These are phyloP conservation scores for Plenodomus biglobosus DNA, from an alignment of 2,329 filamentous ascomycete species.

Conservation along the genomic window DNA sequence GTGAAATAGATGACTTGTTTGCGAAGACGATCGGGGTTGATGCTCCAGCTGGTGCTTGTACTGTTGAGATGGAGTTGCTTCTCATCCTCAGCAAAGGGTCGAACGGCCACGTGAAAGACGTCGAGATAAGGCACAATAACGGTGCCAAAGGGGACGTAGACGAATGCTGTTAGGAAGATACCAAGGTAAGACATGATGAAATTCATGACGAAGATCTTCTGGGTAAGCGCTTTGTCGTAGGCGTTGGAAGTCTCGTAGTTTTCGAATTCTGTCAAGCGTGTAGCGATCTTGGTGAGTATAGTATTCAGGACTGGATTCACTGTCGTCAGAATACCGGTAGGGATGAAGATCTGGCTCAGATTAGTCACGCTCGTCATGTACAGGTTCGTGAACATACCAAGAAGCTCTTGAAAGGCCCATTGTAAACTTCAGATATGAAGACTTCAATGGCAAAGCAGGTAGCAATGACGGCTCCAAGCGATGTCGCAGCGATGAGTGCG, in stretches of 20 bases:
- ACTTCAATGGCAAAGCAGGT: conserved; percentile 91
- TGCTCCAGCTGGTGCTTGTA: conserved; percentile 66
- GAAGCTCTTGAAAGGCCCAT: conserved; percentile 81
- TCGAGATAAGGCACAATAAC: conserved; percentile 83
- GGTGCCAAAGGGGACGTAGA: conserved; percentile 89
- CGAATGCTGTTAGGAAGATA: conserved; percentile 81
- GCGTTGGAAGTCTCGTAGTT: conserved; percentile 90
- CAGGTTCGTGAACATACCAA: conserved; percentile 59
- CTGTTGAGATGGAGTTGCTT: conserved; percentile 59
- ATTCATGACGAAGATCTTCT: conserved; percentile 94
- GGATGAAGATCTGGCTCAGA: conserved; percentile 70
- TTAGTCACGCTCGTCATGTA: neutral
- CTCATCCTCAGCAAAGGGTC: conserved; percentile 73
- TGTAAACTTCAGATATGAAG: conserved; percentile 92
- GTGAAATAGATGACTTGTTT: conserved; percentile 96
- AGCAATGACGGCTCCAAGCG: conserved; percentile 80
- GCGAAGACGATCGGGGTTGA: conserved; percentile 80
- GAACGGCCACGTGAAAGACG: conserved; percentile 73
- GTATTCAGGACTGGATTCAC: conserved; percentile 76
- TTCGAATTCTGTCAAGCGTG: conserved; percentile 75
- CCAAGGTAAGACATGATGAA: conserved; percentile 95
- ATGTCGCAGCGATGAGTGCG: conserved; percentile 68
- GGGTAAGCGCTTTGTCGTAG: conserved; percentile 79
- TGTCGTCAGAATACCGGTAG: conserved; percentile 82
- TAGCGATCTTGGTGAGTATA: conserved; percentile 74